Conservation (phyloP, 2,329 filamentous ascomycete species). For the Cordyceps farinosa region DNA sequence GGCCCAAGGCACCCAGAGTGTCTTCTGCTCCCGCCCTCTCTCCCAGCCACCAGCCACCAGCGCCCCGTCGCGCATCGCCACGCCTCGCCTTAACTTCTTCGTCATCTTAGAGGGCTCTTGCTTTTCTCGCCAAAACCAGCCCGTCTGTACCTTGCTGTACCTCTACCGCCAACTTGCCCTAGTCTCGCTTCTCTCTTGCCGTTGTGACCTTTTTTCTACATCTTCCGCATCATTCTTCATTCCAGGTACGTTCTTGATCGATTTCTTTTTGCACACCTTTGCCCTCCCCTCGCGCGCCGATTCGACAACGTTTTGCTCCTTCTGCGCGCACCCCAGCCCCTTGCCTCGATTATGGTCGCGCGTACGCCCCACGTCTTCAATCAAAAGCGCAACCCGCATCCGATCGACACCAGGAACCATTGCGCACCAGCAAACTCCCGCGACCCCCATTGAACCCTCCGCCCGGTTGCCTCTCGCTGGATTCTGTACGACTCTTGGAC, state of each 20-base stretch:
- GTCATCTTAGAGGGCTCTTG: constrained; percentile 10
- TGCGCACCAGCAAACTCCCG: constrained; percentile 3
- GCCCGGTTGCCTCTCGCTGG: not conserved
- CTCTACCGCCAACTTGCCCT: not conserved
- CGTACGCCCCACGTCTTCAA: constrained; percentile 15
- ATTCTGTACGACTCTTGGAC: not conserved
- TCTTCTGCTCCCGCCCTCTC: not conserved
- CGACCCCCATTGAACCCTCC: not conserved
- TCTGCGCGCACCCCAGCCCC: not conserved
- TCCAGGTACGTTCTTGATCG: constrained; percentile 7
- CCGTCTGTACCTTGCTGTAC: not conserved
- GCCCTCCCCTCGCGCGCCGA: not conserved
- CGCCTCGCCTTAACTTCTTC: constrained; percentile 1
- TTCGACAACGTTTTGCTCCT: not conserved
- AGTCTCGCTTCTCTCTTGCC: not conserved
- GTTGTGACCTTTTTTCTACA: not conserved
- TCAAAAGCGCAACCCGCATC: constrained; percentile 7
- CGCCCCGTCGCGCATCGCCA: constrained; percentile 10
- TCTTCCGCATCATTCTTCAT: not conserved
- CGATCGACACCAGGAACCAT: constrained; percentile 10
- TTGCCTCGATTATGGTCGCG: constrained; percentile 1
- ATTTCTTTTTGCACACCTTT: not conserved
- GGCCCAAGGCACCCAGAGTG: not conserved
- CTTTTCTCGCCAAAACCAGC: not conserved
- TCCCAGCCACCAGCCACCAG: constrained; percentile 7